Evolutionary conservation across 2,329 filamentous ascomycete genomes (phyloP), one percentile per base, ranked within the genome.

Genomic region (Ascochyta pisi): DNA sequence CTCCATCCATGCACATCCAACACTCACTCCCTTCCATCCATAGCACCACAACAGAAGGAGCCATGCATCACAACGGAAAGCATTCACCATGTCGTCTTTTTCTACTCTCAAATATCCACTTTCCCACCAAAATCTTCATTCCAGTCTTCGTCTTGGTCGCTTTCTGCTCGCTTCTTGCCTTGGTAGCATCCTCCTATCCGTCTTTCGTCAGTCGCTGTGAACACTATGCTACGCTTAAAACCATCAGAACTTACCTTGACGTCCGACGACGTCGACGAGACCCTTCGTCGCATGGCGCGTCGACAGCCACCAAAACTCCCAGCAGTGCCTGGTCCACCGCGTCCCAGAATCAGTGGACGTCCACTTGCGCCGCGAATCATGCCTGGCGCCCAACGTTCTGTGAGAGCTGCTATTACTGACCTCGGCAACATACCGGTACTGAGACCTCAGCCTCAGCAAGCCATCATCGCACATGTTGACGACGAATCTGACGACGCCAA

Each of bases 181-280:
- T 43, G 33, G 13, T 46, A 38, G 38, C 47, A 58, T 60, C 43
- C 38, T 51, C 54, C 52, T 57, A 24, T 54, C 44, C 34, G 41
- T 47, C 48, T 58, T 45, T 55, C 23, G 57, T 54, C 50, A 29
- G 48, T 61, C 39, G 31, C 42, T 33, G 19, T n/a, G 15, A 43
- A 46, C 47, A 50, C 22, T 37, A 77, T 77, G 74, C 59, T 77
- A 55, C 74, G 74, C 41, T 64, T 71, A 19, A 66, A 66, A 24
- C 68, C 72, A 1, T 73, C 74, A 41, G 74, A 76, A 59, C 71
- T 77, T 37, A 68, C 66, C 19, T 47, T 77, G 62, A 73, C 72
- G 8, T 59, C 73, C 8, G 72, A 71, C 6, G 73, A 77, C 53
- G 59, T 76, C 39, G 70, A 77, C 4, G 71, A 74, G 29, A 70